phyloP scores from a whole-genome alignment of 1,284 basidiomycete genomes.

The Caloboletus inedulis region DNA sequence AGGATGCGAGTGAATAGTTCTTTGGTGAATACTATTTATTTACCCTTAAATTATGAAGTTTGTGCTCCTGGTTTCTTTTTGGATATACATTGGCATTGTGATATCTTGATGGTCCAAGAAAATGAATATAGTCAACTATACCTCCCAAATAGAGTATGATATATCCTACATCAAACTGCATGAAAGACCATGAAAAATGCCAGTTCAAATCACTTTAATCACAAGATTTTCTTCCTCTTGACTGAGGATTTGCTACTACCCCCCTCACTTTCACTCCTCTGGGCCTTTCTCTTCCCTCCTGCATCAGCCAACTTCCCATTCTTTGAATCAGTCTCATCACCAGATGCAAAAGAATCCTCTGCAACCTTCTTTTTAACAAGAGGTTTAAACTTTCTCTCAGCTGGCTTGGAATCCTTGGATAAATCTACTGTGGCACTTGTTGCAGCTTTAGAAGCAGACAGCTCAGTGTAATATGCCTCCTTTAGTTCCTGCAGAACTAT shows the following conservation, averaged over 20 bases:
- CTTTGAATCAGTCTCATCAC: slow-evolving; percentile 35
- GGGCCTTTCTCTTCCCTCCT: slow-evolving; percentile 4
- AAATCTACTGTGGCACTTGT: slow-evolving; percentile 17
- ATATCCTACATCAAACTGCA: not conserved
- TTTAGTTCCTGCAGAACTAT: slow-evolving; percentile 47
- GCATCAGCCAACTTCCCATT: not conserved
- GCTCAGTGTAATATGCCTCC: slow-evolving; percentile 52
- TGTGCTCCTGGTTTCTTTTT: not conserved
- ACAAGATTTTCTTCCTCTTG: slow-evolving; percentile 11
- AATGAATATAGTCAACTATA: not conserved
- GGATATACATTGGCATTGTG: not conserved
- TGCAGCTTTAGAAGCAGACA: slow-evolving; percentile 31
- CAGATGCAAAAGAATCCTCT: slow-evolving; percentile 48
- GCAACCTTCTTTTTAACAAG: slow-evolving; percentile 40
- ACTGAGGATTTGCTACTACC: slow-evolving; percentile 7
- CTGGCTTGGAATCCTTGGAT: slow-evolving; percentile 23
- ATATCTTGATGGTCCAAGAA: not conserved
- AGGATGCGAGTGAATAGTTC: not conserved
- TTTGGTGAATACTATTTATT: not conserved
- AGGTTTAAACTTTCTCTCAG: slow-evolving; percentile 40
- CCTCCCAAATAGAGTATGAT: too few relatives aligned
- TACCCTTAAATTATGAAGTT: not conserved
- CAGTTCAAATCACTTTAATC: not conserved
- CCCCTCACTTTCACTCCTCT: slow-evolving; percentile 11
- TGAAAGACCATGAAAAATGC: not conserved